Evolutionary conservation across 306 rosid species (phyloP).

Genomic region (Abrus precatorius): DNA sequence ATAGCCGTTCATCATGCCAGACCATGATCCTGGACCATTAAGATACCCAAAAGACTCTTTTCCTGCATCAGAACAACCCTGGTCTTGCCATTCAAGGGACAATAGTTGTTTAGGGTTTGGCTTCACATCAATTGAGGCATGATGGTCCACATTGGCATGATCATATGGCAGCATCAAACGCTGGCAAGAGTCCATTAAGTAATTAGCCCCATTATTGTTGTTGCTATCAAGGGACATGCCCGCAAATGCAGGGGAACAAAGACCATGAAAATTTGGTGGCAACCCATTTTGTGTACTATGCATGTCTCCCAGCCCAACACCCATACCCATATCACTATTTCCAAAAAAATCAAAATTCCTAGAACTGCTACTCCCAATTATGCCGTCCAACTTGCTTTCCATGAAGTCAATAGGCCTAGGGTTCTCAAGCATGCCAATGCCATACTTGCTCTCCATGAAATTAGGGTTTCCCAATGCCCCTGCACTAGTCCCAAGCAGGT

Average conservation of each 20-base stretch:
- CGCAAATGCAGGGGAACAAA: constrained; percentile 69
- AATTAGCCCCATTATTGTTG: constrained; percentile 48
- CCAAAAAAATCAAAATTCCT: constrained; percentile 72
- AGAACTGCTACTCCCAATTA: constrained; percentile 55
- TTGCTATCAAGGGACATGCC: constrained; percentile 71
- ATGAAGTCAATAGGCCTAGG: constrained; percentile 82
- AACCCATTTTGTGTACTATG: constrained; percentile 49
- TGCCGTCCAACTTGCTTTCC: constrained; percentile 77
- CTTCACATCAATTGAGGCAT: constrained; percentile 70
- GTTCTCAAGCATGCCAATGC: constrained; percentile 58
- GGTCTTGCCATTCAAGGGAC: constrained; percentile 97
- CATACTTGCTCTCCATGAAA: constrained; percentile 51
- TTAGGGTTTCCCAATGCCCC: constrained; percentile 63
- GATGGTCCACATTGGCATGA: constrained; percentile 43
- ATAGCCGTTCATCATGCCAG: constrained; percentile 69
- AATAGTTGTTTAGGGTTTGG: constrained; percentile 79
- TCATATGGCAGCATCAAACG: constrained; percentile 82
- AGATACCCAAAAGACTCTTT: constrained; percentile 77
- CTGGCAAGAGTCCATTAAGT: constrained; percentile 75
- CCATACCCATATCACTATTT: constrained; percentile 55
- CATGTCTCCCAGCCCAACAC: constrained; percentile 52
- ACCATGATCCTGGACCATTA: constrained; percentile 75
- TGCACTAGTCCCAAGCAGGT: constrained; percentile 59
- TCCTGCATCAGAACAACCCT: constrained; percentile 72
- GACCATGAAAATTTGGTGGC: constrained; percentile 61